A percentile compares a stretch with the other conserved stretches of the same genome.
phyloP scores from a whole-genome alignment of 2,329 filamentous ascomycete genomes.

The Daldinia eschscholtzii region DNA sequence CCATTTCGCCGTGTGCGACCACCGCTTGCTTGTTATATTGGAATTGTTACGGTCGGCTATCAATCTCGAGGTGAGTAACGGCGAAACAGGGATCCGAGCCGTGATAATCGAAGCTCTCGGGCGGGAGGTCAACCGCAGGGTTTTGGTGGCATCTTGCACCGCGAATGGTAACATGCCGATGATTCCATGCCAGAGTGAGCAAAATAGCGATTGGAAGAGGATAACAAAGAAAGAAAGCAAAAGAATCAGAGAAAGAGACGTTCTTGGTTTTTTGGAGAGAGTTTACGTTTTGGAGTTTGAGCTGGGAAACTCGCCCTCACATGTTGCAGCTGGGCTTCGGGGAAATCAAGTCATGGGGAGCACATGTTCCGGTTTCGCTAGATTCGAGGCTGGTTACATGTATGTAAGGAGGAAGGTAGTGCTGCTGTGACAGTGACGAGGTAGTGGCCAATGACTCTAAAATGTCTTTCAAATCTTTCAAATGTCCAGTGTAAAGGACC shows the following conservation, averaged over 20 bases:
- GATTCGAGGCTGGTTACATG: neutral
- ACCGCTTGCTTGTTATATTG: slow-evolving; percentile 39
- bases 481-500: neutral
- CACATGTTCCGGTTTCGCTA: slow-evolving; percentile 32
- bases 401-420: neutral
- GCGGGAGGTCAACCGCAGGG: slow-evolving; percentile 48
- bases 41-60: slow-evolving; percentile 35
- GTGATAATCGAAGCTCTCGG: slow-evolving; percentile 32
- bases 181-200: slow-evolving; percentile 51
- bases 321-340: slow-evolving; percentile 24
- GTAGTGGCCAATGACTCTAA: slow-evolving; percentile 13
- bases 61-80: slow-evolving; percentile 32
- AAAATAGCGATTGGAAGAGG: slow-evolving; percentile 12
- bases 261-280: neutral
- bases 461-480: neutral
- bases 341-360: slow-evolving; percentile 16
- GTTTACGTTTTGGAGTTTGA: slow-evolving; percentile 16
- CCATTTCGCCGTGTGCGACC: slow-evolving; percentile 63
- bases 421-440: slow-evolving; percentile 27
- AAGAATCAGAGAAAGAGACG: neutral
- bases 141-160: slow-evolving; percentile 60
- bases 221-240: slow-evolving; percentile 4
- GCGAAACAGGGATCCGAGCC: slow-evolving; percentile 20
- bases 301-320: slow-evolving; percentile 25
- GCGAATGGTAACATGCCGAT: slow-evolving; percentile 60